A percentile compares a stretch with the other conserved stretches of the same genome.
These are phyloP conservation scores for Marasmius sp. DNA, from an alignment of 1,284 basidiomycete genomes.

Conservation along the genomic window DNA sequence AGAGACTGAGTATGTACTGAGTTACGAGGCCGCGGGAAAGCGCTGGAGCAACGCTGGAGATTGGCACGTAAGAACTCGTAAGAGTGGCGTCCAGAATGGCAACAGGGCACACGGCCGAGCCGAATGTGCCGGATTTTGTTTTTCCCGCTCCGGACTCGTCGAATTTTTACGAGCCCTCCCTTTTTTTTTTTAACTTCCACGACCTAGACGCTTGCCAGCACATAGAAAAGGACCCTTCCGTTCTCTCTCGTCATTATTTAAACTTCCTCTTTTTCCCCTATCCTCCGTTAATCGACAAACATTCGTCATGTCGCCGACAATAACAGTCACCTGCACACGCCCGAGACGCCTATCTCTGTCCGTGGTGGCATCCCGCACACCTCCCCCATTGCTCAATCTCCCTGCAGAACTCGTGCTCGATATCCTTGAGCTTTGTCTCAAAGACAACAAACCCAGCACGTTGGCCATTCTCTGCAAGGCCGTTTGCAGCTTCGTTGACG, in stretches of 20 bases:
- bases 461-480: slow-evolving; percentile 30
- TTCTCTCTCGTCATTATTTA: background rate
- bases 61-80: too few species aligned
- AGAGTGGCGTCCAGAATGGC: too few species aligned
- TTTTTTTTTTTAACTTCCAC: background rate
- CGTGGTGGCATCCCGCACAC: slow-evolving; percentile 15
- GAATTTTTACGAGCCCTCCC: background rate
- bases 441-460: slow-evolving; percentile 21
- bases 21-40: too few species aligned
- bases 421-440: slow-evolving; percentile 33
- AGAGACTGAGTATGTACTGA: too few species aligned
- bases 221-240: background rate
- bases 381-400: slow-evolving; percentile 19
- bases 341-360: slow-evolving; percentile 30
- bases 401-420: slow-evolving; percentile 30
- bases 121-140: too few species aligned
- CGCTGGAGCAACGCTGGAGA: too few species aligned
- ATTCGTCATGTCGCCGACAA: slow-evolving; percentile 20
- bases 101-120: too few species aligned
- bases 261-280: background rate
- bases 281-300: background rate
- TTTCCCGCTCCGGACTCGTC: background rate
- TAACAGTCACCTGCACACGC: slow-evolving; percentile 20
- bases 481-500: slow-evolving; percentile 28
- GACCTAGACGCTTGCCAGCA: background rate